Evolutionary conservation across 1,139 yeast genomes (phyloP), one percentile per base, ranked within the genome.

Genomic region (Kurtzmaniella quercitrusa): DNA sequence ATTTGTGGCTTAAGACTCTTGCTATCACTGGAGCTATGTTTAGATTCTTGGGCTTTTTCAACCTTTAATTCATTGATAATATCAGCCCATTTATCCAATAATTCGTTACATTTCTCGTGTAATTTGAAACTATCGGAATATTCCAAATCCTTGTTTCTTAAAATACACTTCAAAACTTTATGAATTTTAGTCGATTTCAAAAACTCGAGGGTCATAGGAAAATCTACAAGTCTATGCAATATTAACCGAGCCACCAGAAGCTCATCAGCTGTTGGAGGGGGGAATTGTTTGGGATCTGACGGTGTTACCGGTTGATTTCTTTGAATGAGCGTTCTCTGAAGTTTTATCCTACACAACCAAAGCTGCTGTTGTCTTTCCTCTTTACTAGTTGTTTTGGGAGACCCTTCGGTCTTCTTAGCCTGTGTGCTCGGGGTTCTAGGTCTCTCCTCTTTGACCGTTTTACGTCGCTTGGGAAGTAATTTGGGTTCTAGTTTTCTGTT

Each of bases 151-250:
- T 63, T 65, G 48, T 70, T 69, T 48, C 65, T 68, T 44, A 70
- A 54, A 37, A 77, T 75, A 48, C 78, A 76, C 55, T 71, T 75
- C 49, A 77, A 58, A 2, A 77, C 82, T 56, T 77, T 77, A 53
- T 77, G 81, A 43, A 77, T 63, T 52, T 76, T 77, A 16, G 81
- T 74, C 65, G 63, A 76, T 62, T 59, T 75, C 48, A 77, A 63
- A 46, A 75, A 61, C n/a, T 77, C 80, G 41, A 78, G 75, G 39
- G 75, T 79, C 18, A 83, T 79, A 1, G 77, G 71, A 48, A 75
- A 73, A 25, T 68, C 73, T 54, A 56, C 76, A 53, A 66, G 73
- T 56, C 80, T 73, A 52, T 75, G 73, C 47, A 82, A 62, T 39
- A 79, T 76, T 43, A 73, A 66, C 39, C 82, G 54, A 3, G 82